These are phyloP conservation scores for Novakomyces olei DNA, from an alignment of 805 yeast genomes.

Conservation along the genomic window DNA sequence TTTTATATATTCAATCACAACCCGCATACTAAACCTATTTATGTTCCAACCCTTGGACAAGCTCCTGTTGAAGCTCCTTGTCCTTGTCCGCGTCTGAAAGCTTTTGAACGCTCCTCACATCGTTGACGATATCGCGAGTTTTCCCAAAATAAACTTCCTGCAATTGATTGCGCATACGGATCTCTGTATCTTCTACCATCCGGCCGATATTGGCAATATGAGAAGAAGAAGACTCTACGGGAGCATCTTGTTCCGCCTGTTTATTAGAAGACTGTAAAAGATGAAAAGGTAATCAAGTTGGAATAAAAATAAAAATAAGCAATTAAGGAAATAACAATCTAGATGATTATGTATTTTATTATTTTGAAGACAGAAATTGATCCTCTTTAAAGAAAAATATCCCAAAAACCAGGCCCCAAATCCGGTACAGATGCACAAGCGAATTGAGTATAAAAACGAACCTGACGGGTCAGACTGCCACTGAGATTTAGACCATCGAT, in stretches of 20 bases:
- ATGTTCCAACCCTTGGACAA: slow-evolving; percentile 21
- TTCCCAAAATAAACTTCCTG: slow-evolving; percentile 92
- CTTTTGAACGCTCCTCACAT: slow-evolving; percentile 28
- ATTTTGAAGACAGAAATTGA: too few relatives aligned
- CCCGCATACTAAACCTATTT: too few relatives aligned
- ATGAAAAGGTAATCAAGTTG: slow-evolving; percentile 12
- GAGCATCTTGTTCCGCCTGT: slow-evolving; percentile 25
- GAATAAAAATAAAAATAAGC: background rate
- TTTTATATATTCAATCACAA: too few relatives aligned
- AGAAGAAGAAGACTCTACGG: slow-evolving; percentile 28
- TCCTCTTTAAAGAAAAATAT: too few relatives aligned
- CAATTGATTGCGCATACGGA: slow-evolving; percentile 60
- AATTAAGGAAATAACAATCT: background rate
- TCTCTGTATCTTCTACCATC: slow-evolving; percentile 69
- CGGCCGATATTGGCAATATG: slow-evolving; percentile 75
- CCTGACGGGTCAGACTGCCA: slow-evolving; percentile 72
- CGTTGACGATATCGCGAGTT: slow-evolving; percentile 68
- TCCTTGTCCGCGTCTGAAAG: slow-evolving; percentile 20
- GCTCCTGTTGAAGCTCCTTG: slow-evolving; percentile 20
- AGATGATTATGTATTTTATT: too few relatives aligned
- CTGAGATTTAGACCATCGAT: slow-evolving; percentile 30
- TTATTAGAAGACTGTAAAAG: background rate
- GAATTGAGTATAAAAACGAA: slow-evolving; percentile 2
- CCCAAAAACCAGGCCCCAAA: too few relatives aligned
- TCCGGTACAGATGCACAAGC: background rate